Base-by-base conservation (phyloP, 345 rosid genomes). In the Tarenaya hassleriana region DNA sequence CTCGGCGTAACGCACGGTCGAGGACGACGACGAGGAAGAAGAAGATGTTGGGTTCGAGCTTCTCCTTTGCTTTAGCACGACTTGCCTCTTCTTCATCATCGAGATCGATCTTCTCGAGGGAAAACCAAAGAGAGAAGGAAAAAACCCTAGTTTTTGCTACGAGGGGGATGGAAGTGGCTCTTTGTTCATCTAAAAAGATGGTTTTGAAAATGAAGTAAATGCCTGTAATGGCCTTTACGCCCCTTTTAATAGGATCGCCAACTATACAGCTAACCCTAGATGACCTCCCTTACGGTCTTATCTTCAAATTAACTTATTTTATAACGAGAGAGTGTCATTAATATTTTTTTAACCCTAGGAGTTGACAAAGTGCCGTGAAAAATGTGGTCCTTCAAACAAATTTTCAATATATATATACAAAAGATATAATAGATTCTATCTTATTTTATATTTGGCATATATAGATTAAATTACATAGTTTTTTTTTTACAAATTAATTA, bases 261-360 rank as follows among this genome's bases (percentile, higher is more conserved):
- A 50, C 60, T 69, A 73, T 73, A 81, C 81, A 40, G 16, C 81
- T 77, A 80, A 73, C 83, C 81, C 83, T 77, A 77, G 69, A 7
- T 35, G 11, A 35, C 40, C 13, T 35, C 9, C 9, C 13, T 35
- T 10, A 35, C 35, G 9, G 9, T 33, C 10, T 33, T 33, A 11
- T 10, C 13, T 35, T 35, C 11, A 35, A 24, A 24, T n/a, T n/a
- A n/a, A n/a, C n/a, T n/a, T n/a, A n/a, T n/a, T n/a, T n/a, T n/a
- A n/a, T n/a, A n/a, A n/a, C n/a, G n/a, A n/a, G n/a, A n/a, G n/a
- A n/a, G n/a, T n/a, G n/a, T n/a, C n/a, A n/a, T n/a, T n/a, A n/a
- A n/a, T n/a, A n/a, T n/a, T n/a, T n/a, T n/a, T n/a, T n/a, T n/a
- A n/a, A n/a, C n/a, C n/a, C n/a, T n/a, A n/a, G n/a, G n/a, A n/a